phyloP scores from a whole-genome alignment of 176 grass and related monocot species.

The Canna indica region DNA sequence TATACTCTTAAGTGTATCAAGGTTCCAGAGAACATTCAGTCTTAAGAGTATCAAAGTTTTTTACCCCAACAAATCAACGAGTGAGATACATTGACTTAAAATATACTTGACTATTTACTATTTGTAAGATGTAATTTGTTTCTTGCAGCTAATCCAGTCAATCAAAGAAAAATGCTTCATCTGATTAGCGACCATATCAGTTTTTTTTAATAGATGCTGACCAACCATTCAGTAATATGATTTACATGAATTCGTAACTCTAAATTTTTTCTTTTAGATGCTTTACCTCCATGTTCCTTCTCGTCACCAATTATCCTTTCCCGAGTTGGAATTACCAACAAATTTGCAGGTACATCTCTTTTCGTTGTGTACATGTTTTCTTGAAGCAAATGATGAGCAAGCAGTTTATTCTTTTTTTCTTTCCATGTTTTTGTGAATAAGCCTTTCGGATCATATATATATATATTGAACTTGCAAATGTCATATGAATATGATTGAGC shows the following conservation, averaged over 20 bases:
- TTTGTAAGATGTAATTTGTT: too few species aligned
- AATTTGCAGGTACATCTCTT: slow-evolving; percentile 64
- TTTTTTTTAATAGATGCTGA: not conserved
- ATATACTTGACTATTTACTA: too few species aligned
- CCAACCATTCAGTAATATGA: not conserved
- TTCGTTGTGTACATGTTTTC: slow-evolving; percentile 8
- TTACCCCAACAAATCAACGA: too few species aligned
- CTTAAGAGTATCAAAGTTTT: too few species aligned
- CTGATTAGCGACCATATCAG: too few species aligned
- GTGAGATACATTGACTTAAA: too few species aligned
- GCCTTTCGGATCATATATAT: too few species aligned
- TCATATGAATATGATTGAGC: not conserved
- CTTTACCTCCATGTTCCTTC: slow-evolving; percentile 92
- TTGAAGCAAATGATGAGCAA: slow-evolving; percentile 2
- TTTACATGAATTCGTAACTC: not conserved
- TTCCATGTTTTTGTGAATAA: not conserved
- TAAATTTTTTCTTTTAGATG: slow-evolving; percentile 35
- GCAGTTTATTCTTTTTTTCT: not conserved
- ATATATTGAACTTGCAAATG: not conserved
- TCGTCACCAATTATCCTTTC: slow-evolving; percentile 55
- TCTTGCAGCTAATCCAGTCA: too few species aligned
- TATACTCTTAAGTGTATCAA: too few species aligned
- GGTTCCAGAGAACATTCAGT: too few species aligned
- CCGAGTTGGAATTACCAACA: slow-evolving; percentile 70
- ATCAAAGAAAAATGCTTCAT: too few species aligned